Evolutionary conservation across 441 rosid genomes (phyloP).

Genomic region (Populus trichocarpa): DNA sequence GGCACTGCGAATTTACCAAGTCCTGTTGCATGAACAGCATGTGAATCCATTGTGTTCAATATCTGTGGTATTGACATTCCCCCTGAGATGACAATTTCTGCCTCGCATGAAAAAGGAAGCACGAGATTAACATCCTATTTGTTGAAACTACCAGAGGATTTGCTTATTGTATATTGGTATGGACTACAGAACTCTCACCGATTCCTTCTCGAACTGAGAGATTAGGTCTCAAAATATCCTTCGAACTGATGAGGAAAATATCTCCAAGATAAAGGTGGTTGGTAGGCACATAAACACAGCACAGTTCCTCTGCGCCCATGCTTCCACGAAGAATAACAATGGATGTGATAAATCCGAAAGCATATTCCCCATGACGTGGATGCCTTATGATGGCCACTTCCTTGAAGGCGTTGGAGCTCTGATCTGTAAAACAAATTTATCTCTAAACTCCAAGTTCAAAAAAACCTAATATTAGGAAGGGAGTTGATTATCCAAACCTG

Average conservation of each 20-base stretch:
- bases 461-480: not conserved
- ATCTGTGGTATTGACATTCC: constrained; percentile 98
- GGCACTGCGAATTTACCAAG: not conserved
- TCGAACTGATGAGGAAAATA: constrained; percentile 65
- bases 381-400: constrained; percentile 74
- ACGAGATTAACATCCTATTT: not conserved
- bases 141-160: not conserved
- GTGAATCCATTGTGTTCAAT: constrained; percentile 58
- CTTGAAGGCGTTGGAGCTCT: constrained; percentile 65
- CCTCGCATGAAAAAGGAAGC: constrained; percentile 3
- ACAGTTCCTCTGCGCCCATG: constrained; percentile 1
- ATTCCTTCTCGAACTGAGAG: constrained; percentile 91
- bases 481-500: constrained; percentile 31
- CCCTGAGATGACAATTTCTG: constrained; percentile 81
- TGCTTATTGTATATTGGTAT: not conserved
- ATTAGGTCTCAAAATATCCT: constrained; percentile 86
- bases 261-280: constrained; percentile 97
- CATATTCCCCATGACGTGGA: constrained; percentile 67
- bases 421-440: constrained; percentile 39
- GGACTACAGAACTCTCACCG: constrained; percentile 39
- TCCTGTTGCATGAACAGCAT: not conserved
- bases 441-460: not conserved
- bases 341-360: constrained; percentile 66
- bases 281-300: constrained; percentile 59
- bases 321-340: constrained; percentile 2